phyloP scores from a whole-genome alignment of 768 basidiomycete species.

The Neoboletus magnificus region DNA sequence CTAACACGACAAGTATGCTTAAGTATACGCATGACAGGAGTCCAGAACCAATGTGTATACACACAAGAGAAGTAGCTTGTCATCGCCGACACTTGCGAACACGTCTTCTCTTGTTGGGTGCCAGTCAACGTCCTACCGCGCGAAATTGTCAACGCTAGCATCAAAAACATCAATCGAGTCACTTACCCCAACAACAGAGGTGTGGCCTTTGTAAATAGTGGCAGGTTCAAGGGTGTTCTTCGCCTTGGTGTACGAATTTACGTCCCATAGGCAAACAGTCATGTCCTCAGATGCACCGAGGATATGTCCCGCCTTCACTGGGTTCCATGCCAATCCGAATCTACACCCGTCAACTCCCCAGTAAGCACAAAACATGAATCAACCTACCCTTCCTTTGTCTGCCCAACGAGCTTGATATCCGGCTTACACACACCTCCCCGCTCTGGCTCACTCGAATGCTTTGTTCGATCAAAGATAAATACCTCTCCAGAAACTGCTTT shows the following conservation, averaged over 20 bases:
- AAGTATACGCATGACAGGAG: neutral
- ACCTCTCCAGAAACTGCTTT: conserved; percentile 91
- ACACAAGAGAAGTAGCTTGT: conserved; percentile 90
- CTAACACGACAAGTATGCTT: conserved; percentile 38
- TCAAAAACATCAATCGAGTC: neutral
- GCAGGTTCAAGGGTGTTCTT: conserved; percentile 82
- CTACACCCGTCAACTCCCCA: conserved; percentile 39
- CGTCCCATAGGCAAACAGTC: conserved; percentile 96
- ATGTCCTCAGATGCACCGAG: conserved; percentile 94
- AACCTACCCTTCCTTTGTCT: conserved; percentile 87
- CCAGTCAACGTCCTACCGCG: conserved; percentile 90
- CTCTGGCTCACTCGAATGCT: conserved; percentile 92
- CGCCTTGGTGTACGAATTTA: conserved; percentile 81
- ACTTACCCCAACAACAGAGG: conserved; percentile 86
- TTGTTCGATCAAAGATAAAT: conserved; percentile 93
- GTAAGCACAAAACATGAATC: neutral
- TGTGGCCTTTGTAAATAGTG: conserved; percentile 81
- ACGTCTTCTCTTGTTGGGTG: conserved; percentile 75
- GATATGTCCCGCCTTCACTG: conserved; percentile 75
- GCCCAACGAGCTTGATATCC: conserved; percentile 87
- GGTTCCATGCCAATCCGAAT: conserved; percentile 93
- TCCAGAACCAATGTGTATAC: conserved; percentile 28
- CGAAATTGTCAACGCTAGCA: neutral
- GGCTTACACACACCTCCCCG: conserved; percentile 82
- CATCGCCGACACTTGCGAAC: conserved; percentile 95